Percentiles rank a stretch among this genome's conserved stretches.
Conservation (phyloP, 1,139 yeast genomes). For the Blastobotrys indianensis region DNA sequence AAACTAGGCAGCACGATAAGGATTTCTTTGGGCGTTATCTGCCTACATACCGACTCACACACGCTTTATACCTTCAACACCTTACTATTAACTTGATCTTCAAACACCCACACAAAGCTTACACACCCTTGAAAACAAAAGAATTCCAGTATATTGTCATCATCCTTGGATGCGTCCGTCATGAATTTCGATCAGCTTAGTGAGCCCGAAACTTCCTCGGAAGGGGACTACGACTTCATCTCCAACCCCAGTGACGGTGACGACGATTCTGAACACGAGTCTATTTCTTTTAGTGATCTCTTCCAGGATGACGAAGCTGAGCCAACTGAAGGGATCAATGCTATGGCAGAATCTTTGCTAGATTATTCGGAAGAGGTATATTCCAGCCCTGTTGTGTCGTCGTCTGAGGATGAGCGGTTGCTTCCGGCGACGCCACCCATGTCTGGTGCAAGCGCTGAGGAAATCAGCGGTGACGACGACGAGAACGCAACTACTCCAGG, state of each 20-base stretch:
- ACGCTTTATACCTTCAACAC: too few species aligned
- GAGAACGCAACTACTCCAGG: not conserved
- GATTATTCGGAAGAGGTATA: not conserved
- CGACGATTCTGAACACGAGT: constrained; percentile 3
- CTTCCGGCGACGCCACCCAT: constrained; percentile 6
- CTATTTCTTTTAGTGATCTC: constrained; percentile 8
- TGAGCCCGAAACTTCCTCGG: constrained; percentile 5
- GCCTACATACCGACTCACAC: too few species aligned
- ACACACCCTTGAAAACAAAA: too few species aligned
- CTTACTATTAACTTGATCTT: too few species aligned
- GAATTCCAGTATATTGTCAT: too few species aligned
- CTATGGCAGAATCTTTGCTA: not conserved
- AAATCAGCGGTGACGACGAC: not conserved
- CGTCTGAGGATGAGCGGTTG: not conserved
- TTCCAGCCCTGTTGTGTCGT: not conserved
- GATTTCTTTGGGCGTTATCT: too few species aligned
- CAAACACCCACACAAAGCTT: too few species aligned
- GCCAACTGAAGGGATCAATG: not conserved
- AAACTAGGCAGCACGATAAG: too few species aligned
- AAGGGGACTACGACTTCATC: constrained; percentile 15
- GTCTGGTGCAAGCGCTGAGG: not conserved
- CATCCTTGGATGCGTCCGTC: too few species aligned
- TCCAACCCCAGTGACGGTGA: constrained; percentile 18
- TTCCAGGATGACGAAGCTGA: constrained; percentile 8
- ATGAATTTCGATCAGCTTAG: not conserved